Conservation (phyloP, 1,284 basidiomycete species). For the Leccinum ponderosum region DNA sequence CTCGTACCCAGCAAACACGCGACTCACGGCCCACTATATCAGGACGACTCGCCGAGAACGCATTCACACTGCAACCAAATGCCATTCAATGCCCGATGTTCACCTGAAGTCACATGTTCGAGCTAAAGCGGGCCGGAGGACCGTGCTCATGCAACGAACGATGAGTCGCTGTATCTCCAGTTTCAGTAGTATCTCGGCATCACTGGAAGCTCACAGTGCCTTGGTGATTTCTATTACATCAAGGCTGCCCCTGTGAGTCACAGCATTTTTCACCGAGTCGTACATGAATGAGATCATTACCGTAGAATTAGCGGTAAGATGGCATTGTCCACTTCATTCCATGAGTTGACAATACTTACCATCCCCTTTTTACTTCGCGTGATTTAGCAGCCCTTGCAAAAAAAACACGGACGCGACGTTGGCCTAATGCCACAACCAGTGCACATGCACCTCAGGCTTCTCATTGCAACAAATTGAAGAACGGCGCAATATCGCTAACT, state of each 20-base stretch:
- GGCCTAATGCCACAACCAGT: background rate
- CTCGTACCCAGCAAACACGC: background rate
- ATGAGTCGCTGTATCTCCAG: background rate
- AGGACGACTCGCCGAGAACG: background rate
- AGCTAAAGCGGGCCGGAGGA: background rate
- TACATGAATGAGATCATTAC: background rate
- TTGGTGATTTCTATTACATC: background rate
- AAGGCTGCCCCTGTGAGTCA: background rate
- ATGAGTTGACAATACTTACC: slow-evolving; percentile 3
- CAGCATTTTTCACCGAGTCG: background rate
- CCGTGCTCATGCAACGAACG: background rate
- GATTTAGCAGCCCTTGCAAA: background rate
- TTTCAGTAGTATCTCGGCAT: background rate
- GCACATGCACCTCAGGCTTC: too few species aligned
- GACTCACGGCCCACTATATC: background rate
- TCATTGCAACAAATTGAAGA: too few species aligned
- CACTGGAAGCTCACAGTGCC: background rate
- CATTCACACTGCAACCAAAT: background rate
- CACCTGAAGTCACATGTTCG: background rate
- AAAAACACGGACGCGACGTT: background rate
- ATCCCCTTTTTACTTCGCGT: background rate
- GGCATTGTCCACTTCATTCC: background rate
- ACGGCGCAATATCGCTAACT: too few species aligned
- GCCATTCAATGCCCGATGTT: background rate
- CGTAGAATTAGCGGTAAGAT: background rate